Base-by-base conservation (phyloP, 164 flowering plant genomes). In the Warburgia ugandensis region DNA sequence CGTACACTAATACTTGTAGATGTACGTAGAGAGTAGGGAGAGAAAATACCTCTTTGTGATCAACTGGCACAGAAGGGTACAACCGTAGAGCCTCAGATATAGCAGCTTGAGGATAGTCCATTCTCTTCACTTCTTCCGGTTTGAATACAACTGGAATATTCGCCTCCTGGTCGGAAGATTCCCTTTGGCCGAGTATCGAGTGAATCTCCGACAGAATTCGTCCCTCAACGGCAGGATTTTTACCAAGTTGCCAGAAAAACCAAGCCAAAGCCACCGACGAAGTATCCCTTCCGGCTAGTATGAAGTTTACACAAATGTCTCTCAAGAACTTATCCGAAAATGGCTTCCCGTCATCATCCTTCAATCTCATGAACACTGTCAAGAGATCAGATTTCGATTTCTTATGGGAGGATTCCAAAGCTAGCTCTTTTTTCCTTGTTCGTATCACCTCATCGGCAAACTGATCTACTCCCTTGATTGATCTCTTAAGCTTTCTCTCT, bases 31-130 rank as follows among this genome's bases (percentile, higher is more conserved):
- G n/a, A n/a, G n/a, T n/a, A n/a, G n/a, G n/a, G n/a, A n/a, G n/a
- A n/a, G n/a, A n/a, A n/a, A n/a, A 62, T 73, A 88, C 98, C 95
- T 91, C 95, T 50, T 92, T 92, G 71, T 83, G 95, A 67, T 88
- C 96, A 10, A 85, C 73, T 0, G 98, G 98, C 2, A 92, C 94
- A 0, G 98, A 83, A 45, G 98, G 98, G 56, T 92, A 85, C 48
- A 92, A 48, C 61, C 98, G 73, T 2, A 92, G 70, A 60, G 98
- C 77, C 60, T 92, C 98, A 0, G 94, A 83, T 2, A 92, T 32
- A 1, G 99, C 91, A 20, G 99, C 99, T 11, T 92, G 96, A 52
- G 88, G 47, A 63, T 84, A 92, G 2, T 85, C 96, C 96, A 92
- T 83, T 70, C 69, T 92, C 70, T 86, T 88, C 46, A 88, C 77